Evolutionary conservation across 1,284 basidiomycete species (phyloP), one percentile per base, ranked within the genome.

Genomic region (Limonomyces culmigenus): DNA sequence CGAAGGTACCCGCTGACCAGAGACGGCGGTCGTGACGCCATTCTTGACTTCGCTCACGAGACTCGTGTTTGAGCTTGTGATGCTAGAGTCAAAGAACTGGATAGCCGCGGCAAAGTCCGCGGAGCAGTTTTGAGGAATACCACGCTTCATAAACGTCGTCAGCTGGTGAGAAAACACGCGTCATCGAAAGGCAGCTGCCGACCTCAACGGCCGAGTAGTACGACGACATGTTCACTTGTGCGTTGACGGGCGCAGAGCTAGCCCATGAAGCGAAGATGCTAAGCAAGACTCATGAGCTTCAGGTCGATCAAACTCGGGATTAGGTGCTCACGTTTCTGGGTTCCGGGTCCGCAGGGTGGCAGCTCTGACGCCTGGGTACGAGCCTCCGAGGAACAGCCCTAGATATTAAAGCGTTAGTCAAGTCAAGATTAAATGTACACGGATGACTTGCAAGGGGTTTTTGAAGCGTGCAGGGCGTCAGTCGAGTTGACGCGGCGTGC

Each of bases 161-260:
- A n/a, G n/a, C n/a, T n/a, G n/a, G n/a, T n/a, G n/a, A n/a, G n/a
- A n/a, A n/a, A n/a, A n/a, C n/a, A n/a, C n/a, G n/a, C n/a, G n/a
- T n/a, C n/a, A n/a, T n/a, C n/a, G n/a, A n/a, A n/a, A n/a, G n/a
- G n/a, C n/a, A n/a, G n/a, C n/a, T n/a, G n/a, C n/a, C n/a, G n/a
- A n/a, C n/a, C n/a, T n/a, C n/a, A n/a, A 62, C 63, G 0, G 63
- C 62, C 39, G 59, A 58, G 45, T 65, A 67, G 48, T 67, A 67
- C 30, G 60, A 55, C 13, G 60, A 42, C 63, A 67, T 66, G 42
- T 67, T 63, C 16, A 66, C 51, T 42, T 67, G 59, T 2, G 65
- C 60, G 32, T 67, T 54, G 0, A 67, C 63, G 6, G 63, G 63
- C 5, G 64, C 65, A 8, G 63, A 65, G 4, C 62, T 64, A 8